A percentile compares a stretch with the other conserved stretches of the same genome.
These are phyloP conservation scores for Pseudogymnoascus sp. DNA, from an alignment of 2,329 filamentous ascomycete genomes.

Conservation along the genomic window DNA sequence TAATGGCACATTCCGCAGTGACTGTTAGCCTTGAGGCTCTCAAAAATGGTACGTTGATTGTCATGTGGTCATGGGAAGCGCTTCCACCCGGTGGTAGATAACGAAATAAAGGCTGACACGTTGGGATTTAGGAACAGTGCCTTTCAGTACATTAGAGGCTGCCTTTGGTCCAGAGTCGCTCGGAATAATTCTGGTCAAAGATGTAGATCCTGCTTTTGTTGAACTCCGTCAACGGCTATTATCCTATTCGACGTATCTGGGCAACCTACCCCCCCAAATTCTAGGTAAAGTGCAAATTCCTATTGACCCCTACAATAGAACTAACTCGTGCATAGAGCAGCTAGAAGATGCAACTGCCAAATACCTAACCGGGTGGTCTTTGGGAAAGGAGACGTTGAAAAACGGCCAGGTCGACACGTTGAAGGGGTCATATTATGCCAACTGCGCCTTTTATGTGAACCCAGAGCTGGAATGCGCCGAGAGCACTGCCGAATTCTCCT, in stretches of 20 bases:
- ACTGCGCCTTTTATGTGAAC: conserved; percentile 70
- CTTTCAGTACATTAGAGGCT: conserved; percentile 59
- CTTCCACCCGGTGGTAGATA: neutral
- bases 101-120: neutral
- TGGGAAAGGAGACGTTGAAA: conserved; percentile 72
- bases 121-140: conserved; percentile 48
- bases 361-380: conserved; percentile 67
- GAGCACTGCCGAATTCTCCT: conserved; percentile 49
- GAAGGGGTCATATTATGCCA: conserved; percentile 79
- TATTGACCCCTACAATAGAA: neutral
- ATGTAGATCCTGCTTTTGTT: conserved; percentile 64
- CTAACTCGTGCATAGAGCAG: conserved; percentile 34
- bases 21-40: conserved; percentile 55
- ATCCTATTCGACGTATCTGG: conserved; percentile 83
- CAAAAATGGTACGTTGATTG: conserved; percentile 40
- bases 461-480: conserved; percentile 50
- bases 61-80: neutral
- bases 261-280: conserved; percentile 63
- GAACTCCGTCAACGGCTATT: conserved; percentile 65
- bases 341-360: conserved; percentile 53
- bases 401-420: conserved; percentile 70
- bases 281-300: conserved; percentile 46
- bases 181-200: conserved; percentile 88
- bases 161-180: conserved; percentile 88
- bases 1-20: conserved; percentile 19